Evolutionary conservation across 345 rosid genomes (phyloP), one percentile per base, ranked within the genome.

Genomic region (Salix caprea): DNA sequence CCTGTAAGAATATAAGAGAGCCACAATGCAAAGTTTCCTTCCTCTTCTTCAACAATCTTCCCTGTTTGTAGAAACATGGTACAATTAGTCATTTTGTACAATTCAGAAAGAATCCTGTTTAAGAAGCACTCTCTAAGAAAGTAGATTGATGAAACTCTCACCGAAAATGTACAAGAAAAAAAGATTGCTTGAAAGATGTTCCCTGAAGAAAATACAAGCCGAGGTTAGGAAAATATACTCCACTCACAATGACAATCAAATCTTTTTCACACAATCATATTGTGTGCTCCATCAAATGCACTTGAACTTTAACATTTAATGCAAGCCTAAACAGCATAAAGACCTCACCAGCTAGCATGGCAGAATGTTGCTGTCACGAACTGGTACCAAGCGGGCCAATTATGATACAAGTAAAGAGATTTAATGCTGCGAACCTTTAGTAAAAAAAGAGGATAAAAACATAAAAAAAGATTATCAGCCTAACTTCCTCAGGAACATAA

Each of bases 11-110:
- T 86, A 72, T 91, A 93, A 2, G 91, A 90, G 24, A 95, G 78
- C 97, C 99, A 93, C 85, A 92, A 75, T 12, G 82, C 97, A 28
- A 93, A 85, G 72, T 76, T 91, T 62, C 97, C 97, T 82, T 92
- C 97, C 87, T 95, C 97, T 84, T 95, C 99, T 85, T 92, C 97
- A 82, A 91, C 93, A 9, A 95, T 93, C 85, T 95, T 92, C 84
- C 97, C 99, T 95, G 80, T 75, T 78, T 50, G 72, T 34, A 65
- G 21, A 12, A 12, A 32, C 4, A 42, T 42, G 46, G 46, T 42
- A 42, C 14, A 1, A 12, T 42, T 2, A 42, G 46, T 42, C 46
- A 42, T 42, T 42, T 42, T 42, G 11, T 11, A 42, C 46, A 11
- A 42, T 28, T 24, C 16, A 56, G 30, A 56, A 26, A 15, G 79